Conservation (phyloP, 495 filamentous ascomycete genomes). For the Hypoxylon intermedium region DNA sequence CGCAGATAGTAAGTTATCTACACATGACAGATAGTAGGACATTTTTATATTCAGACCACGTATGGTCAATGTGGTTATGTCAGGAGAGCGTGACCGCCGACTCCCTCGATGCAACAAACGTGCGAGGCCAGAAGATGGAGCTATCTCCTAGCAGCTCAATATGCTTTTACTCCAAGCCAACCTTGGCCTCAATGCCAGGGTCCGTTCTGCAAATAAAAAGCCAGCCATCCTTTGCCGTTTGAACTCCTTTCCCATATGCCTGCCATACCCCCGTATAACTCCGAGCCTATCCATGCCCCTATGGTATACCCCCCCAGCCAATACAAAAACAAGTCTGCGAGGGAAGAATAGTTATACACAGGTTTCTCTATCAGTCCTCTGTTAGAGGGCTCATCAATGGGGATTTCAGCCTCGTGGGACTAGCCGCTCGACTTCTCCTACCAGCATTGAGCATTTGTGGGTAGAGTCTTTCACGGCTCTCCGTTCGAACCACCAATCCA, state of each 20-base stretch:
- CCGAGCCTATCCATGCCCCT: constrained; percentile 24
- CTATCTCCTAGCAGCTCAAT: constrained; percentile 4
- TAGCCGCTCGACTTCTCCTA: constrained; percentile 66
- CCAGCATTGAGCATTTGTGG: constrained; percentile 59
- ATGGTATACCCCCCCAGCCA: constrained; percentile 14
- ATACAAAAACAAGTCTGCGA: constrained; percentile 5
- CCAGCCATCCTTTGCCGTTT: constrained; percentile 13
- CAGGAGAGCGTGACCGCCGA: constrained; percentile 2
- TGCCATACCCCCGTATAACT: constrained; percentile 27
- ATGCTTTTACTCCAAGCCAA: constrained; percentile 22
- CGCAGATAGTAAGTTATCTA: not conserved
- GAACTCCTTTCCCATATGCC: constrained; percentile 27
- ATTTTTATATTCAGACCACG: constrained; percentile 21
- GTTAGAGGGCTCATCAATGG: constrained; percentile 62
- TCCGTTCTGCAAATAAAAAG: constrained; percentile 8
- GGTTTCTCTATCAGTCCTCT: constrained; percentile 38
- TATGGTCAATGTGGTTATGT: constrained; percentile 12
- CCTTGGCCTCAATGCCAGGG: not conserved
- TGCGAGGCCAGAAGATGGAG: constrained; percentile 3
- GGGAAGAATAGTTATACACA: constrained; percentile 38
- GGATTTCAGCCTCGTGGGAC: constrained; percentile 70
- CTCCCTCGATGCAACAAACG: constrained; percentile 10
- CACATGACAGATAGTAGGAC: too few relatives aligned
- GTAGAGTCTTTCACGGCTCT: constrained; percentile 75
- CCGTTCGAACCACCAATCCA: constrained; percentile 77